These are phyloP conservation scores for Bipolaris oryzae DNA, from an alignment of 2,329 filamentous ascomycete genomes.

Conservation along the genomic window DNA sequence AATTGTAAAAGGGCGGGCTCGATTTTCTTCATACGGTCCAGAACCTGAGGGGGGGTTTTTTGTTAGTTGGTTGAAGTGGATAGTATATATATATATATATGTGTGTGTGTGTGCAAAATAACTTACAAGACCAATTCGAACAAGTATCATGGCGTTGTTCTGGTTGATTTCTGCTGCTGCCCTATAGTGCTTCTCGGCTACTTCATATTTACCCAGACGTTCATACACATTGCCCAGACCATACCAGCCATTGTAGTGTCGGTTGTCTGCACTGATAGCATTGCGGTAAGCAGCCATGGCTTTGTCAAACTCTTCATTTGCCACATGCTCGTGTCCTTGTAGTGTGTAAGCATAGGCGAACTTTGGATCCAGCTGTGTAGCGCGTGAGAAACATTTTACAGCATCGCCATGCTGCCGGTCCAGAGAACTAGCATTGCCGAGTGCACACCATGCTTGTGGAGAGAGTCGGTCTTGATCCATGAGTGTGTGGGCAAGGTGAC, in stretches of 20 bases:
- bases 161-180: constrained; percentile 89
- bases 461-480: constrained; percentile 86
- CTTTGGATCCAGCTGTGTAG: constrained; percentile 84
- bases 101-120: background rate
- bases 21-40: constrained; percentile 87
- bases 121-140: constrained; percentile 83
- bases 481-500: constrained; percentile 88
- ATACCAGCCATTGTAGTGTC: constrained; percentile 99
- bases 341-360: constrained; percentile 97
- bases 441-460: constrained; percentile 92
- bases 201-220: constrained; percentile 87
- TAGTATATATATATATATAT: no score
- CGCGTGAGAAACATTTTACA: constrained; percentile 89
- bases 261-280: constrained; percentile 81
- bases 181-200: constrained; percentile 89
- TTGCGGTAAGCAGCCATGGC: constrained; percentile 85
- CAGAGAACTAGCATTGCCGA: constrained; percentile 94
- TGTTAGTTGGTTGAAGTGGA: constrained; percentile 1
- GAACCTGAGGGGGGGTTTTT: constrained; percentile 45
- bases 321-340: constrained; percentile 93
- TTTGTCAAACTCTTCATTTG: constrained; percentile 97
- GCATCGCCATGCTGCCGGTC: constrained; percentile 94
- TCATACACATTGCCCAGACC: constrained; percentile 82
- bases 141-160: constrained; percentile 88
- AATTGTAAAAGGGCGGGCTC: constrained; percentile 81